Conservation (phyloP, 1,139 yeast species). For the Komagataea norvegica region DNA sequence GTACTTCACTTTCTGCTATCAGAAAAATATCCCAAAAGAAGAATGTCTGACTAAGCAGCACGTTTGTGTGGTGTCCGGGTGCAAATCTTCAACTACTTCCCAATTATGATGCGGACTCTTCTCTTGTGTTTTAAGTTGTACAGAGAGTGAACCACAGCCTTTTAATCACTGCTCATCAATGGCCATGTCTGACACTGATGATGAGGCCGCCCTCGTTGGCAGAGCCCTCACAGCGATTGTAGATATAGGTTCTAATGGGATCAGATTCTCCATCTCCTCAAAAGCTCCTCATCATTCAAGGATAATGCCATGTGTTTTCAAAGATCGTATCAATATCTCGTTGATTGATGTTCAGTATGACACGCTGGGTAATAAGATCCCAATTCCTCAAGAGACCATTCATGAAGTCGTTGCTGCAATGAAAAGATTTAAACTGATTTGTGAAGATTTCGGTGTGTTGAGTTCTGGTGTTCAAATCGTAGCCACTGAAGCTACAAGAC, state of each 20-base stretch:
- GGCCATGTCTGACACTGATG: slow-evolving; percentile 33
- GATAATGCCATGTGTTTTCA: slow-evolving; percentile 65
- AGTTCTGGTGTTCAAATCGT: slow-evolving; percentile 53
- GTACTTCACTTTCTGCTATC: no score
- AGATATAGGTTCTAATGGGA: slow-evolving; percentile 66
- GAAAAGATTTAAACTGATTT: slow-evolving; percentile 56
- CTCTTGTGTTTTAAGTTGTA: no score
- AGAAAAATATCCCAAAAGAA: no score
- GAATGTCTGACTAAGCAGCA: no score
- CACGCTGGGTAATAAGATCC: slow-evolving; percentile 38
- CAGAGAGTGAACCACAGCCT: neutral
- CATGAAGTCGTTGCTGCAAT: slow-evolving; percentile 53
- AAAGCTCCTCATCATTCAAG: slow-evolving; percentile 61
- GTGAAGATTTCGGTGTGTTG: slow-evolving; percentile 64
- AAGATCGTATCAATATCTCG: slow-evolving; percentile 62
- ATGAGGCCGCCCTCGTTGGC: slow-evolving; percentile 48
- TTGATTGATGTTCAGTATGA: slow-evolving; percentile 52
- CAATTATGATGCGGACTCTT: no score
- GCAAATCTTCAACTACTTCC: no score
- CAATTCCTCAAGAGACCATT: slow-evolving; percentile 52
- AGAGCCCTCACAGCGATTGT: slow-evolving; percentile 54
- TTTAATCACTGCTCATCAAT: neutral
- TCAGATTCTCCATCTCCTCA: slow-evolving; percentile 62
- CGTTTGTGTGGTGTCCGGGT: neutral
- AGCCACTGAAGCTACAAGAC: slow-evolving; percentile 64